phyloP scores from a whole-genome alignment of 2,329 filamentous ascomycete species.

The Westerdykella sp. region DNA sequence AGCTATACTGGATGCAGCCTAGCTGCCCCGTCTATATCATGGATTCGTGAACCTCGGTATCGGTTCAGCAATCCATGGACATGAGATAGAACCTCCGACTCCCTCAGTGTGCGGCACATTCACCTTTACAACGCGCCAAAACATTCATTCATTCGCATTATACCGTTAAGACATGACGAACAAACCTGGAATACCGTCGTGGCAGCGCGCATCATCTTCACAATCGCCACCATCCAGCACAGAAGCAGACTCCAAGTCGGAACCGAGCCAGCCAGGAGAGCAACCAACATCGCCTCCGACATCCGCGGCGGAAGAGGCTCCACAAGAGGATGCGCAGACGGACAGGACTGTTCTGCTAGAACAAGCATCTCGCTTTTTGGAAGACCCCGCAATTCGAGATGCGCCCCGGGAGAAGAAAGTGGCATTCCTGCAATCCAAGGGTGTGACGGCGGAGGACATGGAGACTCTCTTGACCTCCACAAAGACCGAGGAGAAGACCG shows the following conservation, averaged over 20 bases:
- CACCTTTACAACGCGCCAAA: not conserved
- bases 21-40: too few species aligned
- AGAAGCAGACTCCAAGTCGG: conserved; percentile 8
- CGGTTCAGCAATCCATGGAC: conserved; percentile 1
- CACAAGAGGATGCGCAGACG: conserved; percentile 3
- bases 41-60: conserved; percentile 1
- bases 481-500: conserved; percentile 7
- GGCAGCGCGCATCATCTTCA: conserved; percentile 26
- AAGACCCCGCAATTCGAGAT: conserved; percentile 65
- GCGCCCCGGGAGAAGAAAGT: conserved; percentile 66
- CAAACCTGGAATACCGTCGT: conserved; percentile 29
- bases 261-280: not conserved
- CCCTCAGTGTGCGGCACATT: not conserved
- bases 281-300: conserved; percentile 1
- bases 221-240: conserved; percentile 6
- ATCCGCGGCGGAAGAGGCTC: conserved; percentile 2
- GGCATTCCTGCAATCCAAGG: conserved; percentile 72
- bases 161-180: conserved; percentile 3
- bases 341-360: conserved; percentile 43
- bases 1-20: too few species aligned
- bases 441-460: conserved; percentile 62
- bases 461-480: conserved; percentile 52
- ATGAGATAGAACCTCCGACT: not conserved
- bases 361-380: conserved; percentile 68
- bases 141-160: not conserved